Conservation (phyloP, 176 grass and related monocot genomes). For the Saccharum officinarum region DNA sequence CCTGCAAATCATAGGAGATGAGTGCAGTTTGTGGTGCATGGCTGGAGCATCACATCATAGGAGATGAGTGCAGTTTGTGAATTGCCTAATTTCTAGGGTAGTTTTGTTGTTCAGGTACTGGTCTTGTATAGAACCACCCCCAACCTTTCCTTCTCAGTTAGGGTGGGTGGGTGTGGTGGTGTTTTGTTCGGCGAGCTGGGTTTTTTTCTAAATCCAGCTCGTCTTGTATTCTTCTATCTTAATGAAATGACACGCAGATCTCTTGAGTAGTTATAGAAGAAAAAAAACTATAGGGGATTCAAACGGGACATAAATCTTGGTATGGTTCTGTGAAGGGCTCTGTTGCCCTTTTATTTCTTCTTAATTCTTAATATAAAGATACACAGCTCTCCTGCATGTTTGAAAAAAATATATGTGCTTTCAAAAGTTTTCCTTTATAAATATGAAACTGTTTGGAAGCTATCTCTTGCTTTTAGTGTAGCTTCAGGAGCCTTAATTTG, state of each 20-base stretch:
- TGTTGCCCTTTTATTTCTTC: not conserved
- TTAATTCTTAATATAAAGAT: not conserved
- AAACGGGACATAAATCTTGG: no score
- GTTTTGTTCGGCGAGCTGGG: not conserved
- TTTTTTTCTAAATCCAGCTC: not conserved
- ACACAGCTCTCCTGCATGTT: not conserved
- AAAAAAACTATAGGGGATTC: no score
- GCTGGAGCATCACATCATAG: not conserved
- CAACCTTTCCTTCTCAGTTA: not conserved
- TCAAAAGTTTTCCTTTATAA: not conserved
- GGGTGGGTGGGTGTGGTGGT: not conserved
- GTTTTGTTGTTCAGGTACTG: not conserved
- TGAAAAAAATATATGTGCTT: not conserved
- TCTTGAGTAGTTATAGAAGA: no score
- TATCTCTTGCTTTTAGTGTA: conserved; percentile 3
- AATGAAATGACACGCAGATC: no score
- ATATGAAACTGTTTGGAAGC: conserved; percentile 6
- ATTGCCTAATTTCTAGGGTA: not conserved
- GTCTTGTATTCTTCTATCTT: not conserved
- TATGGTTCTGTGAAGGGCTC: no score
- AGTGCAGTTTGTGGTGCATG: not conserved
- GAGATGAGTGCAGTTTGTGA: not conserved
- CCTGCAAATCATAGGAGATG: not conserved
- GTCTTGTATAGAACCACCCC: not conserved
- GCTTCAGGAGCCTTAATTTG: not conserved